Evolutionary conservation across 441 rosid species (phyloP).

Genomic region (Jatropha multifida): DNA sequence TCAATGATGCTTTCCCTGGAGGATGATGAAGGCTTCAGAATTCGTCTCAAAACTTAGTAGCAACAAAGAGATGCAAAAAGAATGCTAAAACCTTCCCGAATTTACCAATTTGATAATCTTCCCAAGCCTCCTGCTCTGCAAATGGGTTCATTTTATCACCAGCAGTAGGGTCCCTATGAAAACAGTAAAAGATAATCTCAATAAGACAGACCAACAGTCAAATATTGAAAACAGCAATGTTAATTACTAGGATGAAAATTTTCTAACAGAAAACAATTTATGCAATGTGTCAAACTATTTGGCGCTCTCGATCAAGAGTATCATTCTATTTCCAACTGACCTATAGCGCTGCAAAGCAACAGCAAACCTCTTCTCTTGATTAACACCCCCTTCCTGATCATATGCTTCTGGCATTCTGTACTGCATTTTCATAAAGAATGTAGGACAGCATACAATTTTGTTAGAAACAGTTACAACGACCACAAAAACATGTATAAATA

Average conservation of each 20-base stretch:
- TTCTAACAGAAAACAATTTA: background rate
- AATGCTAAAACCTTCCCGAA: conserved; percentile 13
- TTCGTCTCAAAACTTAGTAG: conserved; percentile 10
- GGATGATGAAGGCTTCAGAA: conserved; percentile 18
- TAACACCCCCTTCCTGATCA: conserved; percentile 82
- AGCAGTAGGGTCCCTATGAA: conserved; percentile 58
- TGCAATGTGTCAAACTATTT: conserved; percentile 12
- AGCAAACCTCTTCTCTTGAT: conserved; percentile 92
- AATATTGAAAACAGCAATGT: conserved; percentile 10
- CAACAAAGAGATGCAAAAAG: background rate
- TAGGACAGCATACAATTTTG: conserved; percentile 18
- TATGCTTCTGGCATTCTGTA: conserved; percentile 96
- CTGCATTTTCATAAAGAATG: conserved; percentile 43
- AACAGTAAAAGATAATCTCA: conserved; percentile 1
- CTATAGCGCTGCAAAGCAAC: conserved; percentile 88
- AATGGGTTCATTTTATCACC: conserved; percentile 93
- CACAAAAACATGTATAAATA: background rate
- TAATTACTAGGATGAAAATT: background rate
- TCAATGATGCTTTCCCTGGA: conserved; percentile 82
- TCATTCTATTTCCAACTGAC: conserved; percentile 39
- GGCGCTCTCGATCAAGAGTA: conserved; percentile 2
- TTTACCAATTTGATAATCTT: conserved; percentile 93
- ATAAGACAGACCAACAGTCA: conserved; percentile 9
- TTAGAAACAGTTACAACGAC: background rate
- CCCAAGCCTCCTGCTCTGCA: conserved; percentile 99